Evolutionary conservation across 495 filamentous ascomycete species (phyloP).

Genomic region (Hyphodiscus hymeniophilus): DNA sequence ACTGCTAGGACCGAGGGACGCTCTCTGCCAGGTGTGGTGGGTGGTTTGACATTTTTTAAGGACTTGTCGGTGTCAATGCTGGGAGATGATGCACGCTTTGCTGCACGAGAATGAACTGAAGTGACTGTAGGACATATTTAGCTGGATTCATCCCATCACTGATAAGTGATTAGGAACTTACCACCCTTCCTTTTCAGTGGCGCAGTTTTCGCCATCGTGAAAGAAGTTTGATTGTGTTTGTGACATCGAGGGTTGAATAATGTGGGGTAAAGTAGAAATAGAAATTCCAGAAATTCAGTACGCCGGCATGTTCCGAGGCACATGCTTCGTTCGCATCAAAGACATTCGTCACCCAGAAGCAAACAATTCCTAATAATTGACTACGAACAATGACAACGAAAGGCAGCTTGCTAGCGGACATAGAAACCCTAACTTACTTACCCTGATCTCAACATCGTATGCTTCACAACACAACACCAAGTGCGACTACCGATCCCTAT

Average conservation of each 20-base stretch:
- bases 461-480: too few relatives aligned
- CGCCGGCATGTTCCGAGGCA: not conserved
- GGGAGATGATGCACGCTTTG: constrained; percentile 62
- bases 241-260: too few relatives aligned
- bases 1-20: constrained; percentile 54
- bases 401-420: too few relatives aligned
- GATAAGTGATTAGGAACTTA: constrained; percentile 8
- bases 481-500: constrained; percentile 14
- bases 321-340: not conserved
- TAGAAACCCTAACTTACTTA: too few relatives aligned
- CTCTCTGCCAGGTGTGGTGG: constrained; percentile 38
- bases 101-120: constrained; percentile 60
- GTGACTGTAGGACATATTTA: constrained; percentile 10
- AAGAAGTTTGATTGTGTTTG: not conserved
- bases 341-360: too few relatives aligned
- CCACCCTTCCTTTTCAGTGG: constrained; percentile 32
- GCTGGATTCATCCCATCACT: not conserved
- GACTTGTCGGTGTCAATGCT: constrained; percentile 71
- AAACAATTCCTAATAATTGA: too few relatives aligned
- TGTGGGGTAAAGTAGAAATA: not conserved
- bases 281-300: constrained; percentile 2
- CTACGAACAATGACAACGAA: too few relatives aligned
- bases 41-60: constrained; percentile 50
- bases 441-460: too few relatives aligned
- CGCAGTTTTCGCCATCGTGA: constrained; percentile 42